These are phyloP conservation scores for Stephania yunnanensis DNA, from an alignment of 164 flowering plant genomes.

Conservation along the genomic window DNA sequence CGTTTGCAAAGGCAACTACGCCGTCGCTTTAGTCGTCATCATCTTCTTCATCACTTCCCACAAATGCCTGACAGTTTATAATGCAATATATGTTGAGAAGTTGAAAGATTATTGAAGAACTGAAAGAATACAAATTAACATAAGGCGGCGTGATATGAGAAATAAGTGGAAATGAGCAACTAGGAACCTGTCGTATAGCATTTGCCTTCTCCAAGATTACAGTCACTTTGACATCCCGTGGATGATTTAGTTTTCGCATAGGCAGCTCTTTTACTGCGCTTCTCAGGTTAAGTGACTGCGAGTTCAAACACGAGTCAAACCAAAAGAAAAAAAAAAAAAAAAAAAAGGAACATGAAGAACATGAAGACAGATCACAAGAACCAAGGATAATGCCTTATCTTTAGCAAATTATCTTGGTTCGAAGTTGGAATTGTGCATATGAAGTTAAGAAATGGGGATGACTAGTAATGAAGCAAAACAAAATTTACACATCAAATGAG, in stretches of 20 bases:
- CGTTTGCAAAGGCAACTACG: slow-evolving; percentile 18
- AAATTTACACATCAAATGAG: not conserved
- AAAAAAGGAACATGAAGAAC: not conserved
- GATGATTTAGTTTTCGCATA: slow-evolving; percentile 22
- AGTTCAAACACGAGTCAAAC: not conserved
- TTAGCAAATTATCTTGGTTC: not conserved
- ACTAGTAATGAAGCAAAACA: not conserved
- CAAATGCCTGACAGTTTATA: slow-evolving; percentile 45
- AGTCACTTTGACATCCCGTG: slow-evolving; percentile 49
- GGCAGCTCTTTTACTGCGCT: slow-evolving; percentile 45
- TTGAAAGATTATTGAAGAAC: not conserved
- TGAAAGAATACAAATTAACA: not conserved
- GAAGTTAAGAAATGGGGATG: not conserved
- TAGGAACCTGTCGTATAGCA: slow-evolving; percentile 81
- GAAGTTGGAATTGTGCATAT: not conserved
- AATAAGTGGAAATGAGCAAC: not conserved
- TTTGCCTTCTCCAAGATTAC: slow-evolving; percentile 86
- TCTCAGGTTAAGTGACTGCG: slow-evolving; percentile 71
- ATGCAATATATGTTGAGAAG: not conserved
- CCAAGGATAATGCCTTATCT: not conserved
- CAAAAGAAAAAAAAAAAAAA: too few relatives aligned
- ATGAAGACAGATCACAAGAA: not conserved
- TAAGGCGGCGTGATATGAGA: not conserved
- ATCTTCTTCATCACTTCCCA: slow-evolving; percentile 71
- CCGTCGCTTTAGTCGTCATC: slow-evolving; percentile 73